Percentiles rank a stretch among this genome's conserved stretches.
These are phyloP conservation scores for Saccharomycopsis crataegensis DNA, from an alignment of 1,139 yeast genomes.

Conservation along the genomic window DNA sequence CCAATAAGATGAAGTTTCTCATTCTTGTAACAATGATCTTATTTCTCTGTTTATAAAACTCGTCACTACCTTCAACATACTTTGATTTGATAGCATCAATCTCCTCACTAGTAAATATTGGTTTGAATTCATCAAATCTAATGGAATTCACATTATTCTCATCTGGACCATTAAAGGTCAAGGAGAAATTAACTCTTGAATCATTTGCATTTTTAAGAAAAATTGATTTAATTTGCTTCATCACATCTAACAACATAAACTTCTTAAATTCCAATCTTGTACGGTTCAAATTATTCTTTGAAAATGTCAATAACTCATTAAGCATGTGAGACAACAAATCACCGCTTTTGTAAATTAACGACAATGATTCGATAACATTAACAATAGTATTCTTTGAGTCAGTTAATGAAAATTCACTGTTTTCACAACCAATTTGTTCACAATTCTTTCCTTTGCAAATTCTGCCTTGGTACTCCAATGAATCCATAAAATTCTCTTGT, in stretches of 20 bases:
- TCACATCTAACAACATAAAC: slow-evolving; percentile 66
- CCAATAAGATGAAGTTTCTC: slow-evolving; percentile 60
- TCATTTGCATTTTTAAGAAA: slow-evolving; percentile 79
- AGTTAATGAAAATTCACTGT: slow-evolving; percentile 40
- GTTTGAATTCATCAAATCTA: background rate
- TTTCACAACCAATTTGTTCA: slow-evolving; percentile 45
- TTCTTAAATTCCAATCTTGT: slow-evolving; percentile 78
- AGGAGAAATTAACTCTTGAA: slow-evolving; percentile 59
- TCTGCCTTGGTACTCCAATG: background rate
- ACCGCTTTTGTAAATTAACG: slow-evolving; percentile 39
- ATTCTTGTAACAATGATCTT: slow-evolving; percentile 22
- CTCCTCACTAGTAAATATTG: slow-evolving; percentile 35
- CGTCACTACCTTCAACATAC: background rate
- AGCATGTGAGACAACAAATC: slow-evolving; percentile 78
- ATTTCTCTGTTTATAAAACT: background rate
- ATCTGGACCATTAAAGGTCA: slow-evolving; percentile 30
- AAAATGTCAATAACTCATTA: slow-evolving; percentile 81
- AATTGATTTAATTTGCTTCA: slow-evolving; percentile 78
- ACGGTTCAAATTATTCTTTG: slow-evolving; percentile 81
- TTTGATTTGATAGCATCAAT: background rate
- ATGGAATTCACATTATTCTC: background rate
- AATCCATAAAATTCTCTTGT: slow-evolving; percentile 1
- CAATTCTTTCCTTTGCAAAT: background rate
- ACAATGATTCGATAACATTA: slow-evolving; percentile 14
- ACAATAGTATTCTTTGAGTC: slow-evolving; percentile 4